Evolutionary conservation across 169 alveolate genomes (phyloP).

Genomic region (Plasmodium yoelii): DNA sequence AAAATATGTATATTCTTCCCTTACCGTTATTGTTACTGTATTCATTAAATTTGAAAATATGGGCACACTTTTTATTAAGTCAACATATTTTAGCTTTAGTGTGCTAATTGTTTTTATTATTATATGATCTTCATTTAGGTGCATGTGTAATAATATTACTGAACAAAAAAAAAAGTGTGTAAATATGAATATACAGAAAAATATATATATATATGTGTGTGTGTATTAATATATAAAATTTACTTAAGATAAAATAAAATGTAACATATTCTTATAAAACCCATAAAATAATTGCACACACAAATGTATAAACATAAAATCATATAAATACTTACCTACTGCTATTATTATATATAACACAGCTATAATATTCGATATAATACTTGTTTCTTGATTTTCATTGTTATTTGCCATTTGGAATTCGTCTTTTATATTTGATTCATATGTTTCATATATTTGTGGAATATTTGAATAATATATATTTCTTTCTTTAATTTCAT

Average conservation of each 20-base stretch:
- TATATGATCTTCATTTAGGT: slow-evolving; percentile 61
- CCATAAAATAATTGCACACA: not conserved
- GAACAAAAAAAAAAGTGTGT: not conserved
- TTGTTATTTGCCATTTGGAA: slow-evolving; percentile 2
- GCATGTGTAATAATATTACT: slow-evolving; percentile 56
- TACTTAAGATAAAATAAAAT: not conserved
- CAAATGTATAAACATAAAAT: not conserved
- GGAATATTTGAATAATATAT: slow-evolving; percentile 27
- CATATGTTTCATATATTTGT: slow-evolving; percentile 72
- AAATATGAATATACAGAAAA: not conserved
- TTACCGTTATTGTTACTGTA: slow-evolving; percentile 43
- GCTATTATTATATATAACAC: slow-evolving; percentile 58
- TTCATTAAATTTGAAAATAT: slow-evolving; percentile 39
- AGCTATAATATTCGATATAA: slow-evolving; percentile 46
- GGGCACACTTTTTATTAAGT: slow-evolving; percentile 41
- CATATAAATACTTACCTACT: slow-evolving; percentile 19
- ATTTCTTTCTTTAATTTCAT: slow-evolving; percentile 13
- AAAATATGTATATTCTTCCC: not conserved
- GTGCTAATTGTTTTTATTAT: slow-evolving; percentile 55
- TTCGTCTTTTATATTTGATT: slow-evolving; percentile 39
- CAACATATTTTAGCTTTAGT: slow-evolving; percentile 41
- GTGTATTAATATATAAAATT: not conserved
- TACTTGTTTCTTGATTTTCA: slow-evolving; percentile 10
- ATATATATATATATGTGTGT: not conserved
- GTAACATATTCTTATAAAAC: not conserved